Evolutionary conservation across 108 stramenopile species (phyloP).

Genomic region (Cyclotella choctawhatcheeana): DNA sequence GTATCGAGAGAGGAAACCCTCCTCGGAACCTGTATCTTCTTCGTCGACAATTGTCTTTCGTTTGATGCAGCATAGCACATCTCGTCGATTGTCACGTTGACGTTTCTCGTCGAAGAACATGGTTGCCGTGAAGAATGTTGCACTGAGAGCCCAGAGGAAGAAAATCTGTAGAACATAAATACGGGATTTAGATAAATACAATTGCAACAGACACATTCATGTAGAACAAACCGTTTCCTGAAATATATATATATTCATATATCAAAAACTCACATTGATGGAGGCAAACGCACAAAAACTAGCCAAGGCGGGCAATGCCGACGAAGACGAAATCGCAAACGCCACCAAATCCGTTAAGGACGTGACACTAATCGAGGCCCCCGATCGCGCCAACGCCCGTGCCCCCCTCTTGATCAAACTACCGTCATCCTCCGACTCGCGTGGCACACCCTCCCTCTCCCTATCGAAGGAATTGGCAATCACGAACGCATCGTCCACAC

Average conservation of each 20-base stretch:
- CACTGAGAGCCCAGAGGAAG: constrained; percentile 76
- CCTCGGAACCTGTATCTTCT: constrained; percentile 42
- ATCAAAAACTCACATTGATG: constrained; percentile 23
- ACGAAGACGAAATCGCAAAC: constrained; percentile 74
- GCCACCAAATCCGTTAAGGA: constrained; percentile 81
- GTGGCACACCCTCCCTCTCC: constrained; percentile 58
- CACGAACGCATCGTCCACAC: constrained; percentile 88
- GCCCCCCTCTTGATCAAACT: constrained; percentile 45
- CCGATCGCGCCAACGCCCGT: constrained; percentile 62
- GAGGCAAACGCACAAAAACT: constrained; percentile 84
- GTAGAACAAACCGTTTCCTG: too few species aligned
- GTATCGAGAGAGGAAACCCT: constrained; percentile 53
- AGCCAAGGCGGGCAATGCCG: constrained; percentile 71
- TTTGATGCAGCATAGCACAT: constrained; percentile 67
- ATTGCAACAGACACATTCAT: neutral
- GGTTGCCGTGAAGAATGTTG: constrained; percentile 68
- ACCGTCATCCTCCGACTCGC: constrained; percentile 52
- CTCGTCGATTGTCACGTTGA: constrained; percentile 74
- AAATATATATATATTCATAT: neutral
- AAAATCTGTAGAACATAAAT: constrained; percentile 48
- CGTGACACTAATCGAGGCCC: constrained; percentile 75
- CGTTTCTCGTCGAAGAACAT: constrained; percentile 81
- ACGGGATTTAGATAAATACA: neutral
- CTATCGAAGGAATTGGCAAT: constrained; percentile 78
- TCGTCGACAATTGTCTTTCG: constrained; percentile 45